Base-by-base conservation (phyloP, 2,329 filamentous ascomycete genomes). In the Verticillium albo-atrum region DNA sequence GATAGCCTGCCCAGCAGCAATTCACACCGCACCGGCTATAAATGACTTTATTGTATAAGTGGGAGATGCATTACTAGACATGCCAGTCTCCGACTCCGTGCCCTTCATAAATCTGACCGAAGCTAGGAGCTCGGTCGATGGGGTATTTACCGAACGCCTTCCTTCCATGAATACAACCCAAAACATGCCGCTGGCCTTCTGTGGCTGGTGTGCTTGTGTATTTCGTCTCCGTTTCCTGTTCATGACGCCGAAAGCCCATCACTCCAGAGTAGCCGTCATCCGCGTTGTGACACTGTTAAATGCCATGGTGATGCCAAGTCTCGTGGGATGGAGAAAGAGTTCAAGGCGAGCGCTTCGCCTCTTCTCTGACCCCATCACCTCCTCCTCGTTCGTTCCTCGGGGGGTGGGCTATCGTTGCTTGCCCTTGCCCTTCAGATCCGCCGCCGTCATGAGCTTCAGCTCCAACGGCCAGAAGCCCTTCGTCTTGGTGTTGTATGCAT, bases 361-460 rank as follows among this genome's bases (percentile, higher is more conserved):
- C 34, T 15, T 15, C 34, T 17, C 34, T 5, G 14, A 6, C 34
- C 34, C 17, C 6, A 1, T 6, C 34, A 1, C 15, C 34, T 17
- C 15, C 9, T 17, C 14, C 34, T 14, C 6, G 34, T 2, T 23
- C 37, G 9, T 27, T 14, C 25, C 51, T n/a, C n/a, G n/a, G n/a
- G n/a, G n/a, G n/a, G n/a, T n/a, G n/a, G n/a, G 51, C 51, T 5
- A 57, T 10, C 37, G 26, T 26, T 73, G 71, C 67, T 83, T 82
- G 3, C 82, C 84, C 60, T 82, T 79, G 10, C 42, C 42, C 42
- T 50, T 50, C 15, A 53, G 26, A 55, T 78, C 79, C 32, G 78
- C 83, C 3, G 74, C 75, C 3, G 83, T 86, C 79, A 83, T 83
- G 52, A 88, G 67, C 73, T 89, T 89, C 59, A 89, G 74, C 69